phyloP scores from a whole-genome alignment of 257 asterid genomes.

The Gentiana straminea region DNA sequence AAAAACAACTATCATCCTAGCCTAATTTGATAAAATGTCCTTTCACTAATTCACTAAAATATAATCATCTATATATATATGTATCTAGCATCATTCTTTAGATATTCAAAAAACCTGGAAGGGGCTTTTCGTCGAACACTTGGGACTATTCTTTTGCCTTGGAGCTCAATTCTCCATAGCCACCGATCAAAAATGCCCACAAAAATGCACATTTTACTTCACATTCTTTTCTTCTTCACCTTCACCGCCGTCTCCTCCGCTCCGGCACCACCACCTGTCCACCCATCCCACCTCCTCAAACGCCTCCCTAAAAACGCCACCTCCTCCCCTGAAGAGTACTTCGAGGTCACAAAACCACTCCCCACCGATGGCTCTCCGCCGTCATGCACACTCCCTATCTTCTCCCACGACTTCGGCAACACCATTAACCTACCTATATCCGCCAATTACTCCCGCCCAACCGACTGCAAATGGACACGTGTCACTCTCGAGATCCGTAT shows the following conservation, averaged over 20 bases:
- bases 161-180: too few species aligned
- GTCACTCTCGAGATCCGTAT: slow-evolving; percentile 46
- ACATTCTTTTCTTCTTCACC: slow-evolving; percentile 10
- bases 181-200: not conserved
- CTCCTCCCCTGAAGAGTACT: slow-evolving; percentile 25
- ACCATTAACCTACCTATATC: slow-evolving; percentile 47
- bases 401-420: slow-evolving; percentile 52
- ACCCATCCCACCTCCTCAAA: slow-evolving; percentile 25
- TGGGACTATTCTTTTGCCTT: too few species aligned
- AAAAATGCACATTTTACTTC: slow-evolving; percentile 21
- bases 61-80: too few species aligned
- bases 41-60: too few species aligned
- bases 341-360: slow-evolving; percentile 51
- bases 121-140: too few species aligned
- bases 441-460: slow-evolving; percentile 46
- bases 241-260: slow-evolving; percentile 9
- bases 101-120: too few species aligned
- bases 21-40: too few species aligned
- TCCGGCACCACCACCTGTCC: slow-evolving; percentile 14
- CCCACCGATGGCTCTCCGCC: slow-evolving; percentile 35
- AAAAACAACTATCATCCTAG: too few species aligned
- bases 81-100: too few species aligned
- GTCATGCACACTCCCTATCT: slow-evolving; percentile 44
- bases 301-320: slow-evolving; percentile 7
- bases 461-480: slow-evolving; percentile 58